phyloP scores from a whole-genome alignment of 1,284 basidiomycete species.

The Ustilago hordei region DNA sequence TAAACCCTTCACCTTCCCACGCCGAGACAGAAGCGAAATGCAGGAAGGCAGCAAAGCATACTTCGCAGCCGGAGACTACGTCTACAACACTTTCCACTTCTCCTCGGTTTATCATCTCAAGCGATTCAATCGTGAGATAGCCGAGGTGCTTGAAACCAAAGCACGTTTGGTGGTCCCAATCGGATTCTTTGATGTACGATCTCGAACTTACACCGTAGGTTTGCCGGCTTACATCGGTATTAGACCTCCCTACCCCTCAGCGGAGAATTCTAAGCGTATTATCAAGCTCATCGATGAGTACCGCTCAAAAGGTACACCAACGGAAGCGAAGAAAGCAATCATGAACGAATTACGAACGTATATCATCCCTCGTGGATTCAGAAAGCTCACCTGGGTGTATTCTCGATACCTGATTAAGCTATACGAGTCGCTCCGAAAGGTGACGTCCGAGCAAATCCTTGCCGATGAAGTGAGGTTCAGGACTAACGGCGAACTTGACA shows the following conservation, averaged over 20 bases:
- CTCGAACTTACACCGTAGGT: conserved; percentile 17
- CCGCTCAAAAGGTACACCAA: neutral
- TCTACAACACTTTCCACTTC: conserved; percentile 33
- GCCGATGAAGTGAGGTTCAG: neutral
- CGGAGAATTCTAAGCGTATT: conserved; percentile 4
- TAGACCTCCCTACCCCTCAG: conserved; percentile 13
- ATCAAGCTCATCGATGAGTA: conserved; percentile 3
- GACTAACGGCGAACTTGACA: neutral
- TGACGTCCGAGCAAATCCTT: conserved; percentile 2
- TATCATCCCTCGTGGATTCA: conserved; percentile 29
- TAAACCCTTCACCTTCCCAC: conserved; percentile 8
- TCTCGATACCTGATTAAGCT: conserved; percentile 6
- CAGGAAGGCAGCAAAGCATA: neutral
- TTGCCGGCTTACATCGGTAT: conserved; percentile 27
- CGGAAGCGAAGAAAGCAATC: conserved; percentile 10
- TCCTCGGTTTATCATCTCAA: conserved; percentile 10
- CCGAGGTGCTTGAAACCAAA: neutral
- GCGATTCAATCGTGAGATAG: conserved; percentile 15
- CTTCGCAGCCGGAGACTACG: conserved; percentile 5
- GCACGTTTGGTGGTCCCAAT: conserved; percentile 1
- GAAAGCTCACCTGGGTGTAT: neutral
- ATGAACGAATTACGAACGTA: conserved; percentile 2
- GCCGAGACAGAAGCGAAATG: neutral
- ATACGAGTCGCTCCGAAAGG: conserved; percentile 5
- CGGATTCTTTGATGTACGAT: conserved; percentile 15